phyloP scores from a whole-genome alignment of 352 stramenopile genomes.

The Pythium rishiriense region DNA sequence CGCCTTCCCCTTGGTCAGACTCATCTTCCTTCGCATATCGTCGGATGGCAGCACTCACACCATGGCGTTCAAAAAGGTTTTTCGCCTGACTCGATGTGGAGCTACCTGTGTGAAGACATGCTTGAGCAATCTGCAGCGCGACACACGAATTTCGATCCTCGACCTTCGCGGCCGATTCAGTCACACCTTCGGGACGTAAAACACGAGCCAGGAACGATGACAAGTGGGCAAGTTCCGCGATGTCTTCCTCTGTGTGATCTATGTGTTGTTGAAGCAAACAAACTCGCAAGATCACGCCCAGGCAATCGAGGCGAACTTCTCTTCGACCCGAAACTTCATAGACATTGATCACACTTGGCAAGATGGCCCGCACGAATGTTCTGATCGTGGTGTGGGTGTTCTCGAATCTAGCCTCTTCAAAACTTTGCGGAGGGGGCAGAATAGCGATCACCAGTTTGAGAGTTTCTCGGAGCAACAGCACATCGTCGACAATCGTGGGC shows the following conservation, averaged over 20 bases:
- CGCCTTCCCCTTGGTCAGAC: constrained; percentile 21
- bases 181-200: constrained; percentile 43
- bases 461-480: constrained; percentile 49
- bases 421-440: constrained; percentile 40
- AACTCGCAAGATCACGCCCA: constrained; percentile 51
- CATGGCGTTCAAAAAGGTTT: constrained; percentile 55
- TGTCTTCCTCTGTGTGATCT: constrained; percentile 22
- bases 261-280: constrained; percentile 41
- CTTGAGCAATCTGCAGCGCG: constrained; percentile 53
- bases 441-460: constrained; percentile 59
- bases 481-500: constrained; percentile 43
- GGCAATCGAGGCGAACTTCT: constrained; percentile 55
- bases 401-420: constrained; percentile 27
- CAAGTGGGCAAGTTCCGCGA: constrained; percentile 38
- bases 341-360: constrained; percentile 51
- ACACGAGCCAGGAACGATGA: constrained; percentile 57
- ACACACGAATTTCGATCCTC: constrained; percentile 38
- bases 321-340: constrained; percentile 53
- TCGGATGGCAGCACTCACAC: constrained; percentile 52
- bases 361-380: constrained; percentile 41
- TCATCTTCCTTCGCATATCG: constrained; percentile 37
- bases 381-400: constrained; percentile 25
- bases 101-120: constrained; percentile 17
- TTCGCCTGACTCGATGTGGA: background rate
- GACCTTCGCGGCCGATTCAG: constrained; percentile 3